Evolutionary conservation across 768 basidiomycete genomes (phyloP).

Genomic region (Russula dissimulans): DNA sequence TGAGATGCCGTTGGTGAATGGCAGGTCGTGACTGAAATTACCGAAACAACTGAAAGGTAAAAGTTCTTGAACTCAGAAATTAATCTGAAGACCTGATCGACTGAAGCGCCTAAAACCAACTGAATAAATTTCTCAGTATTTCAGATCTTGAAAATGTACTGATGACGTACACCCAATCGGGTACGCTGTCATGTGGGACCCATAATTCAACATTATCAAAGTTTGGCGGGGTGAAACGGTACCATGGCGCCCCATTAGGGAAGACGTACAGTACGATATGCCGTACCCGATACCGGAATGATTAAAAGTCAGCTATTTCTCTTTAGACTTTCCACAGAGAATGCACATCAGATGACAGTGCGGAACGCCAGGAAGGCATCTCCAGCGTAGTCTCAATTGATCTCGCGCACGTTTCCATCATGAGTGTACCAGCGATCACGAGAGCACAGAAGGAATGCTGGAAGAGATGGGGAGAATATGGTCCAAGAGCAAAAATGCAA

Average conservation of each 20-base stretch:
- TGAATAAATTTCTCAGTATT: too few species aligned
- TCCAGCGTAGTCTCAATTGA: slow-evolving; percentile 86
- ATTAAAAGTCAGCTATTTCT: slow-evolving; percentile 1
- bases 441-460: slow-evolving; percentile 72
- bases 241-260: slow-evolving; percentile 60
- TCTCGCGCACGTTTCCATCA: slow-evolving; percentile 75
- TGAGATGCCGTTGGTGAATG: too few species aligned
- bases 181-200: slow-evolving; percentile 62
- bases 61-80: too few species aligned
- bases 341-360: slow-evolving; percentile 67
- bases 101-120: too few species aligned
- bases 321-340: neutral
- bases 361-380: slow-evolving; percentile 84
- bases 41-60: too few species aligned
- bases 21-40: too few species aligned
- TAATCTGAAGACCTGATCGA: too few species aligned
- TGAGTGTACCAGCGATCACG: slow-evolving; percentile 78
- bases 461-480: slow-evolving; percentile 89
- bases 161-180: slow-evolving; percentile 48
- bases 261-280: slow-evolving; percentile 70
- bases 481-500: slow-evolving; percentile 73
- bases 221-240: slow-evolving; percentile 52
- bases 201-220: slow-evolving; percentile 59
- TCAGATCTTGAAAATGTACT: too few species aligned
- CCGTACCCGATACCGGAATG: slow-evolving; percentile 71